Conservation (phyloP, 805 yeast genomes). For the Yamadazyma endophytica region DNA sequence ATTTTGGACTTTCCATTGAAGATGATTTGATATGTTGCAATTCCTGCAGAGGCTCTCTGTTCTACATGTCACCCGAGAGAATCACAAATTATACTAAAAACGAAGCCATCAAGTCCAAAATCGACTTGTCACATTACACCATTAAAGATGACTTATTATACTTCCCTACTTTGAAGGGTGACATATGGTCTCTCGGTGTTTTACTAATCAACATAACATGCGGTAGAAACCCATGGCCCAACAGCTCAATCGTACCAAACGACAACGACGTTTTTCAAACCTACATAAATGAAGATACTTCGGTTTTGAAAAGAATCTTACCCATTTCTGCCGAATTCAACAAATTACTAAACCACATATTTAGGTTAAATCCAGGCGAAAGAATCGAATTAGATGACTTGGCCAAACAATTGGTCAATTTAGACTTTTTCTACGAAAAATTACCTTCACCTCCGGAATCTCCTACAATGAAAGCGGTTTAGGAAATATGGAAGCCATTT, state of each 20-base stretch:
- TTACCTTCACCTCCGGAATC: slow-evolving; percentile 13
- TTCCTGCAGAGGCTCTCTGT: slow-evolving; percentile 80
- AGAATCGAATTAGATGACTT: slow-evolving; percentile 40
- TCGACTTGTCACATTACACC: slow-evolving; percentile 23
- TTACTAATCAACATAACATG: slow-evolving; percentile 76
- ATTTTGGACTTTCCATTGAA: slow-evolving; percentile 83
- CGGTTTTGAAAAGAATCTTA: slow-evolving; percentile 58
- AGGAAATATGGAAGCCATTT: no score
- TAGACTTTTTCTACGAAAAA: slow-evolving; percentile 25
- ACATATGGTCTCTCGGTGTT: slow-evolving; percentile 79
- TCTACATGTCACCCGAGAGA: slow-evolving; percentile 93
- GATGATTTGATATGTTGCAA: slow-evolving; percentile 56
- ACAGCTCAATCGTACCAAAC: slow-evolving; percentile 61
- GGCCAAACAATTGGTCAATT: slow-evolving; percentile 30
- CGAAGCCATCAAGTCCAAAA: slow-evolving; percentile 18
- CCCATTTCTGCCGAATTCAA: slow-evolving; percentile 69
- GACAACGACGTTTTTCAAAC: slow-evolving; percentile 54
- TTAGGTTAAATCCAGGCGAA: slow-evolving; percentile 45
- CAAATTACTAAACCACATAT: slow-evolving; percentile 42
- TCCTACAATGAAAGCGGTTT: no score
- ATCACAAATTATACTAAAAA: slow-evolving; percentile 42
- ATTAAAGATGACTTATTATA: slow-evolving; percentile 9
- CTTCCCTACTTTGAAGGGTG: slow-evolving; percentile 73
- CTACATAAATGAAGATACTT: slow-evolving; percentile 51
- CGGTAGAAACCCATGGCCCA: slow-evolving; percentile 87